Percentiles rank a stretch among this genome's conserved stretches.
Conservation (phyloP, 495 filamentous ascomycete species). For the Daldinia decipiens region DNA sequence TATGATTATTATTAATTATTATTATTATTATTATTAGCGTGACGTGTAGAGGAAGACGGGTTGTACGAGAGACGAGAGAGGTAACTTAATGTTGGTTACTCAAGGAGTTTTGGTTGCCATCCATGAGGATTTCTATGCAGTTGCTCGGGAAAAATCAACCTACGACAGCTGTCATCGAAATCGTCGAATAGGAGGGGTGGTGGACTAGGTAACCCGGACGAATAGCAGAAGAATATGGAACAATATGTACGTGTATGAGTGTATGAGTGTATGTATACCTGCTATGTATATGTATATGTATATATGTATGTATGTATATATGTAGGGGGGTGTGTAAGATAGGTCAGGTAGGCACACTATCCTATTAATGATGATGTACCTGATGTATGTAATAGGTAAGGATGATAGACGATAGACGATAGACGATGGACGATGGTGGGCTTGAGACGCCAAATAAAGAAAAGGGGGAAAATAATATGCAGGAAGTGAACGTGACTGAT, state of each 20-base stretch:
- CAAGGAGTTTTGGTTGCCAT: slow-evolving; percentile 8
- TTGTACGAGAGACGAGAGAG: slow-evolving; percentile 19
- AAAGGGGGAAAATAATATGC: slow-evolving; percentile 24
- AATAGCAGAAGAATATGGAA: neutral
- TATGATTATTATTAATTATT: slow-evolving; percentile 16
- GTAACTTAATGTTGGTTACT: slow-evolving; percentile 31
- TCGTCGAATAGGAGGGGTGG: neutral
- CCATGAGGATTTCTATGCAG: neutral
- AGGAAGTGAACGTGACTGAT: slow-evolving; percentile 40
- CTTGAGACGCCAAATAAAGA: slow-evolving; percentile 36
- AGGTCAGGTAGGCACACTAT: neutral
- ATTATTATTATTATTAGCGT: slow-evolving; percentile 23
- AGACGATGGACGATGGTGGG: slow-evolving; percentile 10
- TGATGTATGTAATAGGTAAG: neutral
- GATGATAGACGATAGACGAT: neutral
- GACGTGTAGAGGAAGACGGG: slow-evolving; percentile 4
- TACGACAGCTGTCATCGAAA: slow-evolving; percentile 4
- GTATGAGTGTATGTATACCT: neutral
- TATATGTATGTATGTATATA: neutral
- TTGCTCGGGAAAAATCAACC: slow-evolving; percentile 2
- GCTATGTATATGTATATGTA: neutral
- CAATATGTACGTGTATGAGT: neutral
- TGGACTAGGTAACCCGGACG: slow-evolving; percentile 4
- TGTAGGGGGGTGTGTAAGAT: neutral
- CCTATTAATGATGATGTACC: neutral